These are phyloP conservation scores for Phytophthora melonis DNA, from an alignment of 352 stramenopile species.

Conservation along the genomic window DNA sequence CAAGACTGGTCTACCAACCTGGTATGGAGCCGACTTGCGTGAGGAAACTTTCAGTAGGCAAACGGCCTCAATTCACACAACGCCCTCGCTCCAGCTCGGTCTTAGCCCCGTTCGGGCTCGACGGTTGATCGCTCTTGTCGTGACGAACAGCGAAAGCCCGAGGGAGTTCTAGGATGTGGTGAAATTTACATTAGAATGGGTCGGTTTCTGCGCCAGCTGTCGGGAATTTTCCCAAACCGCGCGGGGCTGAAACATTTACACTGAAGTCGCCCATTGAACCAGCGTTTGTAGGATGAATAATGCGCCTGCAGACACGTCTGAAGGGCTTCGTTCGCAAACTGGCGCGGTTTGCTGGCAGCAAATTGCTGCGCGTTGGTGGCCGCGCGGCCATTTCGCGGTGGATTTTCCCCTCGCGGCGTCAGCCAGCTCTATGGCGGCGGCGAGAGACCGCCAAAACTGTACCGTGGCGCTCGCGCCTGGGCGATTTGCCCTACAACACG, in stretches of 20 bases:
- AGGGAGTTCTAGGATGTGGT: neutral
- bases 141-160: neutral
- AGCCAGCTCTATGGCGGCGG: constrained; percentile 5
- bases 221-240: neutral
- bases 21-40: constrained; percentile 8
- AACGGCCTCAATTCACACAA: neutral
- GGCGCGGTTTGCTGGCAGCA: neutral
- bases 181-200: neutral
- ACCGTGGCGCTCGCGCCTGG: neutral
- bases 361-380: too few relatives aligned
- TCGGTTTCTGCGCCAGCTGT: neutral
- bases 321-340: neutral
- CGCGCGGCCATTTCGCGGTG: constrained; percentile 1
- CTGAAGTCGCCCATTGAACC: too few relatives aligned
- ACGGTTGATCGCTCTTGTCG: neutral
- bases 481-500: constrained; percentile 9
- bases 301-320: neutral
- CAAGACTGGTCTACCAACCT: neutral
- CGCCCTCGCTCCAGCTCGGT: neutral
- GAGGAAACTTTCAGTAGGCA: neutral
- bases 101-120: neutral
- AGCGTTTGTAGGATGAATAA: neutral
- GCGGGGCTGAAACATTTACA: neutral
- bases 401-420: constrained; percentile 19
- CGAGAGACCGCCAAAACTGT: constrained; percentile 18